These are phyloP conservation scores for Septoria linicola DNA, from an alignment of 2,329 filamentous ascomycete genomes.

Conservation along the genomic window DNA sequence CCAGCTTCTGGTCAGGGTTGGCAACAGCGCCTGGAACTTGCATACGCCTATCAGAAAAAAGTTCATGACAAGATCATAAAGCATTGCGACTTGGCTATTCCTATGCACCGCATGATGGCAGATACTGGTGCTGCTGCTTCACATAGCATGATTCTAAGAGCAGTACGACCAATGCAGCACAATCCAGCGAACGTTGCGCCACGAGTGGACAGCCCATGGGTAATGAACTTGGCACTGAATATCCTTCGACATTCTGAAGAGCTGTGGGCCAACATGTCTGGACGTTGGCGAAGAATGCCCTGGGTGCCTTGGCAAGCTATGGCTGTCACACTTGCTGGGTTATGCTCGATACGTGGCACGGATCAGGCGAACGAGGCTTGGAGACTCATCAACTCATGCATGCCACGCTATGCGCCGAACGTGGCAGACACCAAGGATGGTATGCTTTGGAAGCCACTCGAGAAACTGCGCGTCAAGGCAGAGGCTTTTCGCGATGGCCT, in stretches of 20 bases:
- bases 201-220: slow-evolving; percentile 35
- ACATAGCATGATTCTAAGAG: slow-evolving; percentile 32
- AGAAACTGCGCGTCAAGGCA: slow-evolving; percentile 54
- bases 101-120: slow-evolving; percentile 28
- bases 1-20: slow-evolving; percentile 27
- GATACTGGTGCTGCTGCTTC: slow-evolving; percentile 26
- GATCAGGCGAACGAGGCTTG: slow-evolving; percentile 52
- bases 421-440: slow-evolving; percentile 54
- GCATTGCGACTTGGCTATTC: slow-evolving; percentile 28
- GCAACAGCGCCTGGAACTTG: slow-evolving; percentile 34
- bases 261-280: slow-evolving; percentile 33
- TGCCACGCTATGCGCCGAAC: slow-evolving; percentile 45
- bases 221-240: slow-evolving; percentile 44
- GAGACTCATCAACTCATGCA: slow-evolving; percentile 49
- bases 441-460: slow-evolving; percentile 56
- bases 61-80: slow-evolving; percentile 30
- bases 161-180: slow-evolving; percentile 33
- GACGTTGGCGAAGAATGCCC: slow-evolving; percentile 51
- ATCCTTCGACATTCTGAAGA: slow-evolving; percentile 42
- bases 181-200: slow-evolving; percentile 30
- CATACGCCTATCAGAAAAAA: slow-evolving; percentile 26
- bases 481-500: slow-evolving; percentile 29
- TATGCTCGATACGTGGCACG: slow-evolving; percentile 51
- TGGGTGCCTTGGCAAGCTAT: slow-evolving; percentile 59
- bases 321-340: slow-evolving; percentile 54